These are phyloP conservation scores for Coleophoma crateriformis DNA, from an alignment of 2,329 filamentous ascomycete species.

Conservation along the genomic window DNA sequence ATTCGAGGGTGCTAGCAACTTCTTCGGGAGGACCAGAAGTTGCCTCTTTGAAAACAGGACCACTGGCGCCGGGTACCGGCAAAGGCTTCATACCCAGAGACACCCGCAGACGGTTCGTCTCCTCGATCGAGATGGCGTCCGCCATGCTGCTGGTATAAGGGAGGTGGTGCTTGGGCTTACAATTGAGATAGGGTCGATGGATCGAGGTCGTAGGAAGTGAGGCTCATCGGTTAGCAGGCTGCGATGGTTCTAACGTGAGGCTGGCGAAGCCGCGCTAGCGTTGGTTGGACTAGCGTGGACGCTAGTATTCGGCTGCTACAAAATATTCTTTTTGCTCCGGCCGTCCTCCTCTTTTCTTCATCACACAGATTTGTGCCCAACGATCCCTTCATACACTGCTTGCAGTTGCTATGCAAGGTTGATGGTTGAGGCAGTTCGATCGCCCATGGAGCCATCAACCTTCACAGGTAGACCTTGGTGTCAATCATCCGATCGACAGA, in stretches of 20 bases:
- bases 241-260: too few species aligned
- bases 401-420: conserved; percentile 51
- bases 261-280: not conserved
- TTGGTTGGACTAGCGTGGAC: not conserved
- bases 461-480: conserved; percentile 50
- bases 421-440: conserved; percentile 84
- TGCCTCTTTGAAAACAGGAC: conserved; percentile 50
- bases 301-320: conserved; percentile 5
- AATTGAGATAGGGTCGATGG: not conserved
- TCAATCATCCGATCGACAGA: conserved; percentile 92
- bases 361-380: conserved; percentile 81
- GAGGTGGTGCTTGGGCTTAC: not conserved
- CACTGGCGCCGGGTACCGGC: conserved; percentile 68
- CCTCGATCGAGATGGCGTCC: conserved; percentile 75
- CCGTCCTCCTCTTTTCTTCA: conserved; percentile 28
- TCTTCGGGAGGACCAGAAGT: conserved; percentile 49
- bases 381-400: conserved; percentile 69
- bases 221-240: too few species aligned
- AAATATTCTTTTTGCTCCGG: conserved; percentile 23
- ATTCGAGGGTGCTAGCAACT: conserved; percentile 76
- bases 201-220: not conserved
- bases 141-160: conserved; percentile 16
- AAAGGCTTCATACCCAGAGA: conserved; percentile 87
- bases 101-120: conserved; percentile 87
- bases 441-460: conserved; percentile 70